Percentiles rank a stretch among this genome's conserved stretches.
Evolutionary conservation across 805 yeast genomes (phyloP).

Genomic region (Kazachstania africana): DNA sequence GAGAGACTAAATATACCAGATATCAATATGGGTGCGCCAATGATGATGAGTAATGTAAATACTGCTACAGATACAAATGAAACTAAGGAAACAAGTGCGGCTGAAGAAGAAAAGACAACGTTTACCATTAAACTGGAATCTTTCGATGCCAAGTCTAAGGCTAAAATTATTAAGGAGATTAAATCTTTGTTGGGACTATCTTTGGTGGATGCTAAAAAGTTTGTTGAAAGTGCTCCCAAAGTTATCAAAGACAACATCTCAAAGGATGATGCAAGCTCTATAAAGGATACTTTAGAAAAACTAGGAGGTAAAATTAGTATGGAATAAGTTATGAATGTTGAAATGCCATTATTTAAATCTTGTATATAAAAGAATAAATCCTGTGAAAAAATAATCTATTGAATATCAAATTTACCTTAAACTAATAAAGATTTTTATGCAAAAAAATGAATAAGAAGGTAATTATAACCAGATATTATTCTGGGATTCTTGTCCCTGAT

Average conservation of each 20-base stretch:
- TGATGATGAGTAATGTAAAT: constrained; percentile 26
- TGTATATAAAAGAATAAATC: no score
- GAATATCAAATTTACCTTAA: neutral
- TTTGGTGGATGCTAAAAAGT: constrained; percentile 92
- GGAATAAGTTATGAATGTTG: constrained; percentile 42
- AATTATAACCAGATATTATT: constrained; percentile 18
- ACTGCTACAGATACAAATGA: constrained; percentile 54
- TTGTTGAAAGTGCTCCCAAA: constrained; percentile 97
- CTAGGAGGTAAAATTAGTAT: constrained; percentile 87
- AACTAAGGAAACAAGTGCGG: constrained; percentile 65
- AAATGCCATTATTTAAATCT: no score
- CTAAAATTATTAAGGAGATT: constrained; percentile 96
- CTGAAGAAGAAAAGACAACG: constrained; percentile 81
- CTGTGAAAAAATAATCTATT: no score
- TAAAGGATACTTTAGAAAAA: constrained; percentile 83
- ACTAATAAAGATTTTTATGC: no score
- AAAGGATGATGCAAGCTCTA: constrained; percentile 96
- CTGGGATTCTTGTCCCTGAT: no score
- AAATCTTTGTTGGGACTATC: constrained; percentile 84
- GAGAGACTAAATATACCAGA: constrained; percentile 86
- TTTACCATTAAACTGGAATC: constrained; percentile 86
- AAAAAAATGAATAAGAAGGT: neutral
- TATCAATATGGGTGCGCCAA: constrained; percentile 36
- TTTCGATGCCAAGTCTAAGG: constrained; percentile 89
- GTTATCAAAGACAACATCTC: constrained; percentile 87